These are phyloP conservation scores for Pseudozyma sp. DNA, from an alignment of 1,284 basidiomycete genomes.

Conservation along the genomic window DNA sequence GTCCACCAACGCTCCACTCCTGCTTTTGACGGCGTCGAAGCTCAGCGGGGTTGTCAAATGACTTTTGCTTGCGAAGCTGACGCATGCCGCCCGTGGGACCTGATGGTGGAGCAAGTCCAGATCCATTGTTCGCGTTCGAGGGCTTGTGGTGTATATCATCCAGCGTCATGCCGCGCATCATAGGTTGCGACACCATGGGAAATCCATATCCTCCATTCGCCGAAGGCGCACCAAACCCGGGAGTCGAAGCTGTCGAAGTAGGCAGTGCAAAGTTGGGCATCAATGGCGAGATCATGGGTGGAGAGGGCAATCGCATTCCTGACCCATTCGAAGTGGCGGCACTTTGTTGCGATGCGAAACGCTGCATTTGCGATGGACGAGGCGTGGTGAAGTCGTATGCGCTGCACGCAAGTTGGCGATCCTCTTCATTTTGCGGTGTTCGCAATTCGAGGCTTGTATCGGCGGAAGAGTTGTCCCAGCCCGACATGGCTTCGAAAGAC, in stretches of 20 bases:
- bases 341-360: constrained; percentile 34
- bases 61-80: constrained; percentile 46
- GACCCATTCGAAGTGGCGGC: constrained; percentile 7
- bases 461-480: constrained; percentile 36
- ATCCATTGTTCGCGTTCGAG: neutral
- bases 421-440: constrained; percentile 41
- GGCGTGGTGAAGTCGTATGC: constrained; percentile 43
- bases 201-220: constrained; percentile 23
- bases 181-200: constrained; percentile 6
- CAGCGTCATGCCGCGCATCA: constrained; percentile 17
- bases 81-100: constrained; percentile 19
- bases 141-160: constrained; percentile 48
- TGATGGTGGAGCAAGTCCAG: neutral
- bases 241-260: constrained; percentile 26
- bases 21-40: constrained; percentile 45
- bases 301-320: constrained; percentile 33
- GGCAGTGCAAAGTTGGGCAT: constrained; percentile 40
- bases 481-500: constrained; percentile 42
- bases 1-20: constrained; percentile 40
- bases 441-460: constrained; percentile 33
- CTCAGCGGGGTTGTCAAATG: constrained; percentile 49
- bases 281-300: constrained; percentile 38
- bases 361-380: constrained; percentile 40
- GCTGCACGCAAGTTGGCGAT: constrained; percentile 25
- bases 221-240: constrained; percentile 16